Evolutionary conservation across 2,329 filamentous ascomycete species (phyloP), one percentile per base, ranked within the genome.

Genomic region (Aspergillus persii): DNA sequence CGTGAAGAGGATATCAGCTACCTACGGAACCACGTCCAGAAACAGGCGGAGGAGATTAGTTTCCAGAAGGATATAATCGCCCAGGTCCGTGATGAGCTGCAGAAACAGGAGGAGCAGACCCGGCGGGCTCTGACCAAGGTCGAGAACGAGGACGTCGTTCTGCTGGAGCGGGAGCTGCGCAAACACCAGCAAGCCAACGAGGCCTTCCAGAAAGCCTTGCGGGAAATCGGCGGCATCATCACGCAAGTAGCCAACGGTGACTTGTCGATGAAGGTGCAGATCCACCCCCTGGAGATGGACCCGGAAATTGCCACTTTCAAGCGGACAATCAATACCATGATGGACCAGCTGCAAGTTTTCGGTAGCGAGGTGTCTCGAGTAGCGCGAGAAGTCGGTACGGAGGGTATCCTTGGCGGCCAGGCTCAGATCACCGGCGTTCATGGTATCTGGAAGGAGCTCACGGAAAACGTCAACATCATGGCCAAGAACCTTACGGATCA

Each of bases 111-210:
- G 75, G 87, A 89, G 71, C 85, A 92, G 63, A 92, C 96, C 72
- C 90, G 93, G 75, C 86, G 87, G 71, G 90, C 91, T 33, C 87
- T 96, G 57, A 89, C 89, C 67, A 86, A 89, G 62, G 89, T 96
- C 55, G 92, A 96, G 76, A 86, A 90, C 65, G 88, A 92, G 75
- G 92, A 95, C 67, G 94, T 98, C 64, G 89, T 91, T 56, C 88
- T 91, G 39, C 83, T 98, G 46, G 94, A 98, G 79, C 87, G 94
- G 60, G 95, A 99, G 77, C 83, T 99, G 60, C 92, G 90, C 82
- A 98, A 98, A 79, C 93, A 97, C 72, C 93, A 96, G 74, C 95
- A 97, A 78, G 95, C 96, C 72, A 99, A 99, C 77, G 88, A 96
- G 77, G 96, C 95, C 68, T 99, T 98, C 84, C 93, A 98, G 74